These are phyloP conservation scores for Endotrypanum monterogeii DNA, from an alignment of 208 protist genomes.

Conservation along the genomic window DNA sequence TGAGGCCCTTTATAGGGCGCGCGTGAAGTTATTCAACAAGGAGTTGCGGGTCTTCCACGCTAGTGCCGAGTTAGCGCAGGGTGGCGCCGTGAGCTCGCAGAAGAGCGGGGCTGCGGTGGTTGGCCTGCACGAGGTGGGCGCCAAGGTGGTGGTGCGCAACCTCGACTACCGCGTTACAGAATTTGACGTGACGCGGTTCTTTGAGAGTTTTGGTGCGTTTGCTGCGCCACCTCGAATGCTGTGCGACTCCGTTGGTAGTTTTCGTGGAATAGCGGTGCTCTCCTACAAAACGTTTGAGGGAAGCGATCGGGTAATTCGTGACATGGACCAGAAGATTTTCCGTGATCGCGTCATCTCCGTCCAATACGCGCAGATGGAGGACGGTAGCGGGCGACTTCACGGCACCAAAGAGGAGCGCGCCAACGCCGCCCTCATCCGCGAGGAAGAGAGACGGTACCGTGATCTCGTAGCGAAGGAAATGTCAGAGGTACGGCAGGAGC, in stretches of 20 bases:
- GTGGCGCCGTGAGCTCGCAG: slow-evolving; percentile 9
- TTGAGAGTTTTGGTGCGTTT: slow-evolving; percentile 79
- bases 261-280: slow-evolving; percentile 71
- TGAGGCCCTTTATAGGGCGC: slow-evolving; percentile 64
- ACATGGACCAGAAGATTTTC: slow-evolving; percentile 74
- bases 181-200: slow-evolving; percentile 82
- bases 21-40: slow-evolving; percentile 72
- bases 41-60: slow-evolving; percentile 69
- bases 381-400: slow-evolving; percentile 81
- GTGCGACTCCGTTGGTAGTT: slow-evolving; percentile 75
- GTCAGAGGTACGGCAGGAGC: slow-evolving; percentile 41
- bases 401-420: slow-evolving; percentile 72
- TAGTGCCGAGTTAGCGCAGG: slow-evolving; percentile 53
- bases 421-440: slow-evolving; percentile 73
- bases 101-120: slow-evolving; percentile 24
- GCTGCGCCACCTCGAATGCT: slow-evolving; percentile 86
- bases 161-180: slow-evolving; percentile 68
- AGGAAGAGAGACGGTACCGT: slow-evolving; percentile 69
- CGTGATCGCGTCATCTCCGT: slow-evolving; percentile 70
- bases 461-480: slow-evolving; percentile 57
- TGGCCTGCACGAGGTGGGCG: slow-evolving; percentile 82
- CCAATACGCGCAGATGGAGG: slow-evolving; percentile 80
- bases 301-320: slow-evolving; percentile 68
- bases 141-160: slow-evolving; percentile 82
- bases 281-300: slow-evolving; percentile 79